Evolutionary conservation across 2,329 filamentous ascomycete genomes (phyloP).

Genomic region (Pezicula carpinea): DNA sequence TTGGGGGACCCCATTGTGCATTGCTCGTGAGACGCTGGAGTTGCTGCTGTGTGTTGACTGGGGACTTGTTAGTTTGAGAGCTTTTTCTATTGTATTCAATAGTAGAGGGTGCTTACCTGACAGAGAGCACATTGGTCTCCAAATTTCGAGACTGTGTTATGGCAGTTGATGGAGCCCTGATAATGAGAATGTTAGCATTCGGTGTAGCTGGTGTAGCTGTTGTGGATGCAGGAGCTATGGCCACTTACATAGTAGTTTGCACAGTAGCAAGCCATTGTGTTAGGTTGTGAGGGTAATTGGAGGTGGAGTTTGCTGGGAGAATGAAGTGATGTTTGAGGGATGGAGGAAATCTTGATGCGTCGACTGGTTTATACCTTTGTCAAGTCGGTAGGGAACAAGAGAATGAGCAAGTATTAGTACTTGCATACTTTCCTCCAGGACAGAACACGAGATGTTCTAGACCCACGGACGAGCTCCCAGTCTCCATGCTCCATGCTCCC

Average conservation of each 20-base stretch:
- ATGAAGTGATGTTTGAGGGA: neutral
- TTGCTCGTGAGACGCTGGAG: constrained; percentile 3
- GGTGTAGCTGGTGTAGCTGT: neutral
- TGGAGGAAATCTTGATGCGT: too few relatives aligned
- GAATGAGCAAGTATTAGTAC: too few relatives aligned
- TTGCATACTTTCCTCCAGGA: too few relatives aligned
- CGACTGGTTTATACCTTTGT: too few relatives aligned
- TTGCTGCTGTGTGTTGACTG: constrained; percentile 10
- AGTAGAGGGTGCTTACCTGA: constrained; percentile 20
- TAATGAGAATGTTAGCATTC: constrained; percentile 7
- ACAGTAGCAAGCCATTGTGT: constrained; percentile 32
- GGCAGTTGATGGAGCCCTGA: constrained; percentile 33
- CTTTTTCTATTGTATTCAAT: neutral
- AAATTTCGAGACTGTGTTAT: constrained; percentile 32
- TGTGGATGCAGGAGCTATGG: neutral
- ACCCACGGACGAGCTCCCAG: too few relatives aligned
- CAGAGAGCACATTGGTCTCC: constrained; percentile 34
- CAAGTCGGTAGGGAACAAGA: too few relatives aligned
- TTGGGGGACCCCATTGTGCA: constrained; percentile 11
- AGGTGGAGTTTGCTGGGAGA: constrained; percentile 5
- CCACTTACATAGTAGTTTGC: constrained; percentile 34
- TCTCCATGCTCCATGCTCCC: too few relatives aligned
- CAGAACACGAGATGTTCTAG: too few relatives aligned
- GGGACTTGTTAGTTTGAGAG: constrained; percentile 2
- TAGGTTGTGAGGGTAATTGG: neutral